Conservation (phyloP, 148 eudicot species). For the Silene latifolia region DNA sequence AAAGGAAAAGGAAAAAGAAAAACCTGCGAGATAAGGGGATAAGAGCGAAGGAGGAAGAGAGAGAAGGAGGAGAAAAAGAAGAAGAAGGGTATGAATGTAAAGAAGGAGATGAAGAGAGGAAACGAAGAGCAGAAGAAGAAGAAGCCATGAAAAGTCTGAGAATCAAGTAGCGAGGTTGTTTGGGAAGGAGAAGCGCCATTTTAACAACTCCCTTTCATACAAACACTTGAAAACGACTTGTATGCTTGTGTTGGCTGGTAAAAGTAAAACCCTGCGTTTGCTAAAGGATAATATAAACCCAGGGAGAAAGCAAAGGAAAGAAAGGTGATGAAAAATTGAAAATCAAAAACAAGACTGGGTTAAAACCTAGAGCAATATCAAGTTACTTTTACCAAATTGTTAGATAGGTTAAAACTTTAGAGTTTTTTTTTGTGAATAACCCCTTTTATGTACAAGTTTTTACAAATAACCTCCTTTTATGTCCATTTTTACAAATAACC, state of each 20-base stretch:
- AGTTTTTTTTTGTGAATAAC: too few relatives aligned
- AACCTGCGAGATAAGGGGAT: constrained; percentile 27
- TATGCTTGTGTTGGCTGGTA: not conserved
- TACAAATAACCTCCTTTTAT: too few relatives aligned
- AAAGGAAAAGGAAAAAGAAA: not conserved
- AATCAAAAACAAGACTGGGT: too few relatives aligned
- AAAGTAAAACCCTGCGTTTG: too few relatives aligned
- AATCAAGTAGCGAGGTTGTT: constrained; percentile 28
- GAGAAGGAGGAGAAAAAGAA: constrained; percentile 16
- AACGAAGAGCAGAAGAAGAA: constrained; percentile 18
- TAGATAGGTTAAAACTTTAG: too few relatives aligned
- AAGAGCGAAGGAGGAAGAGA: constrained; percentile 5
- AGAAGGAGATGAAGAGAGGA: constrained; percentile 22
- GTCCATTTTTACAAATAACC: too few relatives aligned
- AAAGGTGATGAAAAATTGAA: too few relatives aligned
- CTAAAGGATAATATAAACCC: not conserved
- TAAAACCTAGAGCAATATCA: too few relatives aligned
- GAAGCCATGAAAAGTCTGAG: constrained; percentile 47
- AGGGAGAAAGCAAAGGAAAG: too few relatives aligned
- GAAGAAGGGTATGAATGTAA: constrained; percentile 24
- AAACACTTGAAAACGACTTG: not conserved
- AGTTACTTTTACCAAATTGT: too few relatives aligned
- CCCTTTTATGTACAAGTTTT: too few relatives aligned
- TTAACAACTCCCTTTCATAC: not conserved
- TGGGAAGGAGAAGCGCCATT: constrained; percentile 46